Base-by-base conservation (phyloP, 768 basidiomycete species). In the Gautieria morchelliformis region DNA sequence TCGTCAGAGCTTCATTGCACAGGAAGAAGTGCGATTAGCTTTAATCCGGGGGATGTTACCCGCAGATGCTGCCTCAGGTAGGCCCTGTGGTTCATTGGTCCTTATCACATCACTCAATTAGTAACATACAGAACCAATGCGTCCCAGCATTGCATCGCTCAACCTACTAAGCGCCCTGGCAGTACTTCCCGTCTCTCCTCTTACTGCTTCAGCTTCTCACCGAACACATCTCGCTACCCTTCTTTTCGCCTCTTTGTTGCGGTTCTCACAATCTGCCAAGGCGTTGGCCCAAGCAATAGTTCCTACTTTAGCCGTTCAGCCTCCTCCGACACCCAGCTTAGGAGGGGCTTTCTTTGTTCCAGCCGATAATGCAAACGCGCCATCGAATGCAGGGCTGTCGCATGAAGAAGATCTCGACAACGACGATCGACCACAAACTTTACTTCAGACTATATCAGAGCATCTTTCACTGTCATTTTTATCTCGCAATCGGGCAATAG, bases 391-490 rank as follows among this genome's bases (percentile, higher is more conserved):
- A 17, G 77, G 78, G 17, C 65, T 71, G 20, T 62, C 69, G 82
- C 19, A 44, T 40, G 53, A 32, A 44, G 62, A 58, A 12, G 57
- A 61, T n/a, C 67, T 71, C 52, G 75, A 75, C 39, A 76, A 76
- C 47, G 70, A 69, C 10, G 72, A 72, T 45, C 73, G 72, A 17
- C 69, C 70, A 24, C 85, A 90, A 62, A 81, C 80, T 0, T 72
- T 99, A 37, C 76, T 99, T 10, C 85, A 91, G 55, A 79, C 87
- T n/a, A 73, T 98, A 19, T 84, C 85, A 45, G 96, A 97, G 59
- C 93, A 96, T 67, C 73, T 98, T 22, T 91, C 93, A 41, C 75
- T 98, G 56, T 83, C 91, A 2, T 79, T 93, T 62, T 71, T 98
- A 47, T 87, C 86, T 27, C 82, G 87, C 22, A 81, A 81, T 7